phyloP scores from a whole-genome alignment of 805 yeast species.

The Metschnikowia hibisci region DNA sequence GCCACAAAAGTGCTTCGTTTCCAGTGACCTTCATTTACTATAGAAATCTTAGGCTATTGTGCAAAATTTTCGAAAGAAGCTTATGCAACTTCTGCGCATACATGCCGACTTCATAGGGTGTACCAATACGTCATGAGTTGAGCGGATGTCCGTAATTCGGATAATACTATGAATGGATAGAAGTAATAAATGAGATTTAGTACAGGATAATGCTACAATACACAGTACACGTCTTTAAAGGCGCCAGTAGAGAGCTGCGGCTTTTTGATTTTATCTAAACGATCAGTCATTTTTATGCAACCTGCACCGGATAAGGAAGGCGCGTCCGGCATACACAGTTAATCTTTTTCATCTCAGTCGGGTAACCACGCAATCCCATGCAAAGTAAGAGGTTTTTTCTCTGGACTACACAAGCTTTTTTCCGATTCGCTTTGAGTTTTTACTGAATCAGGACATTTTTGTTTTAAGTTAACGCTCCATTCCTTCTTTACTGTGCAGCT shows the following conservation, averaged over 20 bases:
- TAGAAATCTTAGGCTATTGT: no score
- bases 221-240: not conserved
- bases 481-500: not conserved
- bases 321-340: slow-evolving; percentile 12
- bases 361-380: slow-evolving; percentile 16
- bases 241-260: not conserved
- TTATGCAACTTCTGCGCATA: no score
- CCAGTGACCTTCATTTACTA: no score
- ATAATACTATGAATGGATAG: no score
- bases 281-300: slow-evolving; percentile 12
- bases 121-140: no score
- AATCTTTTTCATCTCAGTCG: slow-evolving; percentile 21
- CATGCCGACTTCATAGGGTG: no score
- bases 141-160: no score
- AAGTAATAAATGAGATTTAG: no score
- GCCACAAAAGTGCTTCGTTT: no score
- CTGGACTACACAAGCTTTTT: slow-evolving; percentile 1
- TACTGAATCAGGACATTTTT: not conserved
- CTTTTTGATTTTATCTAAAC: slow-evolving; percentile 14
- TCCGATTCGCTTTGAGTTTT: not conserved
- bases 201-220: no score
- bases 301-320: slow-evolving; percentile 5
- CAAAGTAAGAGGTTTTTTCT: slow-evolving; percentile 8
- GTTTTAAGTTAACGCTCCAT: not conserved
- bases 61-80: no score